Base-by-base conservation (phyloP, 331 rosid genomes). In the Malus hybrid region DNA sequence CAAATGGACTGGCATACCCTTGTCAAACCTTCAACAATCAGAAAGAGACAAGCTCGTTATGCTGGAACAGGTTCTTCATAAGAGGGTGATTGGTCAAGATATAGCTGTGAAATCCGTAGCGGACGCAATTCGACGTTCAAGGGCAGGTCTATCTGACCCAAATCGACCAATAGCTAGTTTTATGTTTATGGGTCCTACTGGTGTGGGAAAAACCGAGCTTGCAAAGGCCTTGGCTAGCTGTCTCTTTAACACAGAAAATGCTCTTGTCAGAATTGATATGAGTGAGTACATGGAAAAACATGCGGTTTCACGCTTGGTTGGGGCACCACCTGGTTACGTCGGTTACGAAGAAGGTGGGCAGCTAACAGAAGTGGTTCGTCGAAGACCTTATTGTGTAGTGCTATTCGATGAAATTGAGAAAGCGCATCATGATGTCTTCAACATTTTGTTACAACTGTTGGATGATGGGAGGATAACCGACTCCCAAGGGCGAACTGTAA, bases 131-230 rank as follows among this genome's bases (percentile, higher is more conserved):
- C 95, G 99, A 5, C 96, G 99, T 55, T 90, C 99, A 27, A 88
- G 97, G 82, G 98, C 96, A 18, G 99, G 99, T 60, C 82, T 95
- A 50, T 90, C 98, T 0, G 98, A 90, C 79, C 99, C 98, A 16
- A 90, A 90, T 75, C 86, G 93, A 33, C 98, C 99, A 48, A 95
- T 92, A 69, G 99, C 99, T 52, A 95, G 99, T 82, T 92, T 92
- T 86, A 95, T 95, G 98, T 92, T 95, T 80, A 89, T 89, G 98
- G 99, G 99, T 32, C 98, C 99, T 4, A 92, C 99, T 1, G 98
- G 99, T 64, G 99, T 95, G 39, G 99, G 99, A 24, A 95, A 95
- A 90, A 92, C 99, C 4, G 99, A 92, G 87, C 96, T 95, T 70
- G 98, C 86, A 28, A 95, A 95, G 80, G 97, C 98, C 64, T 81